Conservation (phyloP, 495 filamentous ascomycete genomes). For the Aspergillus diversus region DNA sequence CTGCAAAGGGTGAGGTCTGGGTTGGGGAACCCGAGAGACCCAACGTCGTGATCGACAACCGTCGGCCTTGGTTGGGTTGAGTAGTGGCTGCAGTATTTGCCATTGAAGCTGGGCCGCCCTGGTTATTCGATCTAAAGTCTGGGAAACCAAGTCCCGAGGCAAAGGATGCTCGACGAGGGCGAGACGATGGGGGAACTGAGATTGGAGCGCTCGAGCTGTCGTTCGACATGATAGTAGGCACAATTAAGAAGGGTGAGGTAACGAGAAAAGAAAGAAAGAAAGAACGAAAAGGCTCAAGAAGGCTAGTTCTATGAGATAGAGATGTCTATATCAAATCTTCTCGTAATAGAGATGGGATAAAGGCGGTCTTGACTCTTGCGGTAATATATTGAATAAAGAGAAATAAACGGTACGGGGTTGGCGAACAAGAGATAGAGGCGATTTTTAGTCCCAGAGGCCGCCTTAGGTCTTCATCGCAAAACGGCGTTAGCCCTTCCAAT, state of each 20-base stretch:
- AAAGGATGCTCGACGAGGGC: slow-evolving; percentile 52
- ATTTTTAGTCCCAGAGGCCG: background rate
- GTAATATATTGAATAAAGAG: slow-evolving; percentile 1
- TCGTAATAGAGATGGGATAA: background rate
- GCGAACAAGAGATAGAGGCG: background rate
- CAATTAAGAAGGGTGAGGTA: slow-evolving; percentile 12
- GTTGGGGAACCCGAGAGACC: slow-evolving; percentile 82
- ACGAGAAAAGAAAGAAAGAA: slow-evolving; percentile 1
- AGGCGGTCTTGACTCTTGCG: background rate
- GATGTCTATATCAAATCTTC: background rate
- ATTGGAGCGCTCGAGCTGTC: slow-evolving; percentile 53
- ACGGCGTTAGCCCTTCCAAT: background rate
- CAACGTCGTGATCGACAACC: slow-evolving; percentile 84
- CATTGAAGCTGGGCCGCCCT: slow-evolving; percentile 61
- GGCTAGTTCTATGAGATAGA: background rate
- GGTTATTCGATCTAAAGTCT: slow-evolving; percentile 44
- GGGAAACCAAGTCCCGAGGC: slow-evolving; percentile 49
- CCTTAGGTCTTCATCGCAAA: background rate
- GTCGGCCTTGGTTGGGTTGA: slow-evolving; percentile 72
- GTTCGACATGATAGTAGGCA: slow-evolving; percentile 47
- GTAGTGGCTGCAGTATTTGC: slow-evolving; percentile 63
- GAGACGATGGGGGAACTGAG: slow-evolving; percentile 45
- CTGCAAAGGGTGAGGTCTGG: slow-evolving; percentile 56
- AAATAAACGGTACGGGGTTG: background rate
- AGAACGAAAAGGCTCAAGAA: background rate